Percentiles rank a stretch among this genome's conserved stretches.
These are phyloP conservation scores for Talaromyces sp. DNA, from an alignment of 2,329 filamentous ascomycete genomes.

Conservation along the genomic window DNA sequence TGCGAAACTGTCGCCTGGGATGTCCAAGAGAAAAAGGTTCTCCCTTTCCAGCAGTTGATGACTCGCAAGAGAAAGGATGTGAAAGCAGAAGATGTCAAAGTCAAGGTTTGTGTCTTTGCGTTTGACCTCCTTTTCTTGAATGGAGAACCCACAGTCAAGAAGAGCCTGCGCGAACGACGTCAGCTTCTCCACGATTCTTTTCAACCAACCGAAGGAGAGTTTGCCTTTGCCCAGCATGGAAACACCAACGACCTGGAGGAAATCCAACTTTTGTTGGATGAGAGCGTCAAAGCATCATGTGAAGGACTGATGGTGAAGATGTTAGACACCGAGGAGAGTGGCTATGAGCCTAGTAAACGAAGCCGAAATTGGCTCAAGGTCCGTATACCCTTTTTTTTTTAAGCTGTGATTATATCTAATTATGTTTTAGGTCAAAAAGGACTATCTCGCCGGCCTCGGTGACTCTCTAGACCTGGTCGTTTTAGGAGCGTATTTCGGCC, in stretches of 20 bases:
- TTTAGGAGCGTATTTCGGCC: constrained; percentile 87
- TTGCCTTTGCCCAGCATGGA: constrained; percentile 81
- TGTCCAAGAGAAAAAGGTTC: constrained; percentile 84
- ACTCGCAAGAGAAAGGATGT: constrained; percentile 97
- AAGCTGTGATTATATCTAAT: not conserved
- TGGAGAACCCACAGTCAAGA: constrained; percentile 82
- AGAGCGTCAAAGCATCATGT: constrained; percentile 91
- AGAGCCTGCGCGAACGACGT: constrained; percentile 77
- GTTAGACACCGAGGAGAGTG: constrained; percentile 87
- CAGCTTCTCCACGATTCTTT: constrained; percentile 72
- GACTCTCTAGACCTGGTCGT: constrained; percentile 97
- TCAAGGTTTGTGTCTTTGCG: constrained; percentile 95
- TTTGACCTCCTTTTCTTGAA: constrained; percentile 94
- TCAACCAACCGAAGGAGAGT: constrained; percentile 76
- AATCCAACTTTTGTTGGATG: constrained; percentile 87
- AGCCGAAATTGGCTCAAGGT: constrained; percentile 98
- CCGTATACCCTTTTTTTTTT: constrained; percentile 15
- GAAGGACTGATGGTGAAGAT: constrained; percentile 99
- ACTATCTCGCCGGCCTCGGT: constrained; percentile 88
- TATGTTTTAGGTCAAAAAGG: constrained; percentile 77
- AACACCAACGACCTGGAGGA: constrained; percentile 86
- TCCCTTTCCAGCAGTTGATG: constrained; percentile 98
- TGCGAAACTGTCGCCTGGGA: constrained; percentile 99
- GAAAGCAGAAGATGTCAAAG: constrained; percentile 88
- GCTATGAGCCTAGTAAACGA: constrained; percentile 92